Conservation (phyloP, 202 grass and related monocot species). For the Digitaria exilis region DNA sequence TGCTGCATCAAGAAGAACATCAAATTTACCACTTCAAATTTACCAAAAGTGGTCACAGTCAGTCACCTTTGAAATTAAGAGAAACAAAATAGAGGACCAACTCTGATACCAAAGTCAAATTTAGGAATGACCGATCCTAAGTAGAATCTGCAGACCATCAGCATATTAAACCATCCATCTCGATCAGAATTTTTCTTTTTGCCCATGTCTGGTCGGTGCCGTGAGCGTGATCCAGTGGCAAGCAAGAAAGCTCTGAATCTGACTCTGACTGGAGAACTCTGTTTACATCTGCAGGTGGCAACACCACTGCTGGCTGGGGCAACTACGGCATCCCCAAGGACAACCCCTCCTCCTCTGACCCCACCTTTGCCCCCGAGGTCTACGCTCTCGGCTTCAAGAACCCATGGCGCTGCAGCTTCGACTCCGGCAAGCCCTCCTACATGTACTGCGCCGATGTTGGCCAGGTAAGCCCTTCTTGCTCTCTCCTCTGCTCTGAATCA, state of each 20-base stretch:
- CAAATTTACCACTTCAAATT: too few species aligned
- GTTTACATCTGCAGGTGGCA: slow-evolving; percentile 36
- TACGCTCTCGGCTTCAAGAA: slow-evolving; percentile 76
- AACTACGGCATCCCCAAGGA: slow-evolving; percentile 87
- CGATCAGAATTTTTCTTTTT: neutral
- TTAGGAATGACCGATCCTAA: neutral
- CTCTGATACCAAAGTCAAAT: neutral
- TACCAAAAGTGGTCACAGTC: too few species aligned
- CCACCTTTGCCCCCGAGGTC: slow-evolving; percentile 66
- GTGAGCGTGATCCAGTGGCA: neutral
- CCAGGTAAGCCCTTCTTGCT: slow-evolving; percentile 26
- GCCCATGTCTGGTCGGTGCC: neutral
- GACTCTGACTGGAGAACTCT: neutral
- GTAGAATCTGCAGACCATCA: neutral
- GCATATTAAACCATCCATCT: neutral
- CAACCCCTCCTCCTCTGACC: slow-evolving; percentile 63
- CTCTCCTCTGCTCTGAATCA: too few species aligned
- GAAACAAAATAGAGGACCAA: too few species aligned
- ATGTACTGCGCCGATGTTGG: slow-evolving; percentile 78
- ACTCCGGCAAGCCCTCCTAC: slow-evolving; percentile 65
- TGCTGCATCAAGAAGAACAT: neutral
- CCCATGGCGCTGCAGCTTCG: slow-evolving; percentile 89
- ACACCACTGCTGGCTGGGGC: slow-evolving; percentile 58
- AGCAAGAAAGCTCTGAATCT: slow-evolving; percentile 7
- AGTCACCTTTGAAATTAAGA: too few species aligned